Conservation (phyloP, 164 flowering plant species). For the Berberis vulgaris region DNA sequence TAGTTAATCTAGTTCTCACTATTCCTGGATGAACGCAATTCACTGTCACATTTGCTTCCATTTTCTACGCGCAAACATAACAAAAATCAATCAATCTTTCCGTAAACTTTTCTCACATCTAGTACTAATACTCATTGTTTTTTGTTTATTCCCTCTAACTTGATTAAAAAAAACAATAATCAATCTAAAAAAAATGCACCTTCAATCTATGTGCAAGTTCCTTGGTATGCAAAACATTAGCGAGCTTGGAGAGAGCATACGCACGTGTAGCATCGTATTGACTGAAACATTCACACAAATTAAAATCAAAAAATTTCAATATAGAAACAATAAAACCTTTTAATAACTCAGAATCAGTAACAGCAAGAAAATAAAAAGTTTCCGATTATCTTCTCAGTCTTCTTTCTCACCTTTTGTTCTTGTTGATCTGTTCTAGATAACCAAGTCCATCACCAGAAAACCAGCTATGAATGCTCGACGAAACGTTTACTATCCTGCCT, state of each 20-base stretch:
- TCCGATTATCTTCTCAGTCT: background rate
- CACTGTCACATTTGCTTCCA: conserved; percentile 78
- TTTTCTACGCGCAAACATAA: conserved; percentile 32
- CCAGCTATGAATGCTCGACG: conserved; percentile 80
- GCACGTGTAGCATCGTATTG: conserved; percentile 83
- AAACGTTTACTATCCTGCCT: conserved; percentile 91
- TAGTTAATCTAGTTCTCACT: conserved; percentile 83
- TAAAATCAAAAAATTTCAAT: conserved; percentile 10
- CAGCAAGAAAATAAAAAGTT: background rate
- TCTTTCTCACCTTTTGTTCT: conserved; percentile 37
- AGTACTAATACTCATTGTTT: background rate
- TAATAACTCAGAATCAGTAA: background rate
- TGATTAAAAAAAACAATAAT: background rate
- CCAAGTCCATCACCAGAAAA: conserved; percentile 64
- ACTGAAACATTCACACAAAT: conserved; percentile 27
- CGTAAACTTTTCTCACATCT: background rate
- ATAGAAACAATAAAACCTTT: background rate
- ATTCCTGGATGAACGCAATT: conserved; percentile 95
- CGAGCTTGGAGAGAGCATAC: conserved; percentile 90
- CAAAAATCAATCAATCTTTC: background rate
- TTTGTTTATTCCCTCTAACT: too few species aligned
- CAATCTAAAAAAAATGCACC: background rate
- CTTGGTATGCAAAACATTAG: conserved; percentile 75
- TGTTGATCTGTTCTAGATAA: conserved; percentile 48
- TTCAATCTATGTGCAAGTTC: conserved; percentile 47